Base-by-base conservation (phyloP, 108 stramenopile genomes). In the Cyclotella kingstonii region DNA sequence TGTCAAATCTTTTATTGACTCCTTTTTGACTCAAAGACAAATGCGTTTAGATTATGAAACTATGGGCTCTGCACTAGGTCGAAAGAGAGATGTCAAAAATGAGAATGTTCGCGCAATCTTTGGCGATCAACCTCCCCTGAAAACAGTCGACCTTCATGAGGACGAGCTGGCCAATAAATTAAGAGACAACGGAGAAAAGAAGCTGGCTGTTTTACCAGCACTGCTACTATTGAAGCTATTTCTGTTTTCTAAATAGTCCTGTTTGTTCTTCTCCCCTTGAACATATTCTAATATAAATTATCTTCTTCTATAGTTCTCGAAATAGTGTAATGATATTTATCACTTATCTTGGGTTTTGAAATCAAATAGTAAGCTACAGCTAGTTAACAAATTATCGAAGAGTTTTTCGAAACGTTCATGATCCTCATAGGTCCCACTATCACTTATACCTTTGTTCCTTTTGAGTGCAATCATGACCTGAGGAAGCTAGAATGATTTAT, bases 81-180 rank as follows among this genome's bases (percentile, higher is more conserved):
- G 46, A 18, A 60, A 75, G 17, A 66, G 72, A 34, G 55, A 48
- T 1, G 74, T 89, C 26, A 81, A 81, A 49, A 92, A 92, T 56
- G 63, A 42, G 34, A 92, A 92, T 68, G 76, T 92, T 51, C 60
- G 83, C 22, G 80, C 83, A 22, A 71, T 91, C 14, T 66, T 75
- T 61, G 73, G 73, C 17, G 73, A 75, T 62, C 53, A 54, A 40
- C 60, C 73, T 9, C 73, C 73, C 1, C 29, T 66, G 29, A 49
- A 45, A 11, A 62, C 66, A 17, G 51, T 75, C 4, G 64, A 75
- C 42, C 46, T 75, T 23, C 57, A 75, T 35, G 73, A 75, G 45
- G 73, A 75, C 29, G 73, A 75, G 34, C 41, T 75, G 40, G 73
- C 73, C 19, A 66, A 75, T 4, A 67, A 67, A 60, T 41, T 75